Conservation (phyloP, 148 eudicot species). For the Diospyros lotus region DNA sequence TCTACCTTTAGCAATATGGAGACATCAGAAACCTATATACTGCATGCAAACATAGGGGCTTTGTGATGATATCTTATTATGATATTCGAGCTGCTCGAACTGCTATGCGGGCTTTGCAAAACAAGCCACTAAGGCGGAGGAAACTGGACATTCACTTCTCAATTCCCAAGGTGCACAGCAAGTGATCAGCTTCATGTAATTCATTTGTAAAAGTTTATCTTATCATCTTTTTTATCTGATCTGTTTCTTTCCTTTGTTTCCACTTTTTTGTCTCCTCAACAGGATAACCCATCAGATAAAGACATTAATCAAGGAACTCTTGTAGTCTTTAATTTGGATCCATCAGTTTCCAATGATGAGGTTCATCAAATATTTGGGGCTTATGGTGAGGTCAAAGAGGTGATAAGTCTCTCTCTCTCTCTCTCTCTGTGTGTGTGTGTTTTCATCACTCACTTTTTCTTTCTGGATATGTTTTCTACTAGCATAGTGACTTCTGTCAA, state of each 20-base stretch:
- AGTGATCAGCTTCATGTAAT: not conserved
- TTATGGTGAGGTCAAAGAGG: slow-evolving; percentile 98
- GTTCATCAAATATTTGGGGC: slow-evolving; percentile 78
- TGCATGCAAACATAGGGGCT: slow-evolving; percentile 90
- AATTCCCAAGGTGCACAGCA: slow-evolving; percentile 74
- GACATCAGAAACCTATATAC: slow-evolving; percentile 88
- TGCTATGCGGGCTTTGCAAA: slow-evolving; percentile 84
- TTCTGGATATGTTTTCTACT: not conserved
- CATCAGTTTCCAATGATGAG: slow-evolving; percentile 88
- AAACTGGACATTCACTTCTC: slow-evolving; percentile 97
- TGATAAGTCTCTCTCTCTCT: slow-evolving; percentile 15
- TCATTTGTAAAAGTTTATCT: not conserved
- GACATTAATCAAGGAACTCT: slow-evolving; percentile 93
- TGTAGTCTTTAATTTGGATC: slow-evolving; percentile 87
- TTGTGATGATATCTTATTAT: slow-evolving; percentile 96
- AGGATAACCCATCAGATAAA: slow-evolving; percentile 96
- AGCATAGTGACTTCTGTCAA: not conserved
- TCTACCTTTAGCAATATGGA: slow-evolving; percentile 72
- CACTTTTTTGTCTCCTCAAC: not conserved
- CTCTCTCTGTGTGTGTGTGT: no score
- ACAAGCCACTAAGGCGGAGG: slow-evolving; percentile 76
- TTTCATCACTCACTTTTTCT: not conserved
- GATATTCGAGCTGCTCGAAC: slow-evolving; percentile 92
- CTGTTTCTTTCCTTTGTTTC: not conserved
- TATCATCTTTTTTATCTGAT: not conserved